Evolutionary conservation across 768 basidiomycete species (phyloP), one percentile per base, ranked within the genome.

Genomic region (Suillus decipiens): DNA sequence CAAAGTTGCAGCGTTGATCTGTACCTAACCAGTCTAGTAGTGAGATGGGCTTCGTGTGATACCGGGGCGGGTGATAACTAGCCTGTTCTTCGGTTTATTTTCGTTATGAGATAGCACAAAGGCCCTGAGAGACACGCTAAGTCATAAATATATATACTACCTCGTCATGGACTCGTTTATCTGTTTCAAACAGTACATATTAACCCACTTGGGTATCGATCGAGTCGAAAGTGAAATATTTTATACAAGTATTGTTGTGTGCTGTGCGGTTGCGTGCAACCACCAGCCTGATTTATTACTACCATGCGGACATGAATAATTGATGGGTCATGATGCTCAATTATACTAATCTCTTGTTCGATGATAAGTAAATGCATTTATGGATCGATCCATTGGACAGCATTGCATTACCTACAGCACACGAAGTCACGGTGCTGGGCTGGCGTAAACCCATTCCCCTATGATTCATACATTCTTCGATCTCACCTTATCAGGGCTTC

Each of bases 261-360:
- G 37, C 37, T 57, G 56, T 28, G 39, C 39, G 24, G 37, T 37
- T 57, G 37, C 37, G 37, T 17, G 19, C 55, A 37, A 11, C 17
- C 37, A 39, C 22, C 55, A 28, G 24, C 17, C 17, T 19, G 36
- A 56, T 56, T 24, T 31, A 57, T 41, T 19, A 39, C 55, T 56
- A 57, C 24, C 24, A 12, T 24, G 28, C 39, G 56, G 56, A 57
- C 56, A 41, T 57, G 56, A 57, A 57, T 22, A 17, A 56, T 41
- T 57, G 39, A 57, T 39, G 24, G n/a, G 10, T 56, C 55, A 56
- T 17, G 15, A 39, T 15, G 24, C 17, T 37, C 53, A n/a, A 54
- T 22, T 48, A 48, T 48, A 48, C 14, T 17, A 24, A 41, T 39
- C 8, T 10, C 24, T 57, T 9, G 10, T 41, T 57, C 37, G 55